Conservation (phyloP, 1,284 basidiomycete genomes). For the Agroathelia rolfsii region DNA sequence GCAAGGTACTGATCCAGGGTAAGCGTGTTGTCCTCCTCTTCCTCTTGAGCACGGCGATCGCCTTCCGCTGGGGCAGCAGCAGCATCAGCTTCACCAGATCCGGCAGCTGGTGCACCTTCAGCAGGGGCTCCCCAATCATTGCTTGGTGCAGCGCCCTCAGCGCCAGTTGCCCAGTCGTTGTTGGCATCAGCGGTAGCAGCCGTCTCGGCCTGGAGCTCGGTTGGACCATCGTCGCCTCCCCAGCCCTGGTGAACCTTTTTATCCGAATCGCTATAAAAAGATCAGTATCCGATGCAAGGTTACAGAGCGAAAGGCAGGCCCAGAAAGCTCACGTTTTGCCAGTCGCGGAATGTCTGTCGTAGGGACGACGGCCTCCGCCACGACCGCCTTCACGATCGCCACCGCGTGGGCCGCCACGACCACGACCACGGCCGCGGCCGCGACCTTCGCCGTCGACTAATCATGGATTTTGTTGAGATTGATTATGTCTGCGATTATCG, state of each 20-base stretch:
- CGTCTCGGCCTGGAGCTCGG: constrained; percentile 72
- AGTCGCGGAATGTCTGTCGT: constrained; percentile 77
- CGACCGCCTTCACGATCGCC: constrained; percentile 35
- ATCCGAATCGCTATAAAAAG: constrained; percentile 64
- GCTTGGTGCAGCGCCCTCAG: constrained; percentile 18
- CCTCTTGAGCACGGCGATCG: constrained; percentile 34
- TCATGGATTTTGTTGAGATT: constrained; percentile 3
- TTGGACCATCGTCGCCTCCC: constrained; percentile 79
- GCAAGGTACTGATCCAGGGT: constrained; percentile 80
- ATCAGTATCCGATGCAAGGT: constrained; percentile 9
- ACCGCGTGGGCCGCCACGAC: constrained; percentile 32
- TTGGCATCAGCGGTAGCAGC: constrained; percentile 49
- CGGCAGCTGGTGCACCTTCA: constrained; percentile 28
- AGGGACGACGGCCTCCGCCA: constrained; percentile 58
- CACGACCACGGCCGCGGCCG: constrained; percentile 30
- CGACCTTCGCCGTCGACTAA: constrained; percentile 42
- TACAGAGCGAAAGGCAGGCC: constrained; percentile 6
- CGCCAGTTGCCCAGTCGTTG: constrained; percentile 36
- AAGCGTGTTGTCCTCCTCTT: constrained; percentile 91
- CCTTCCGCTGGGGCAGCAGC: too few species aligned
- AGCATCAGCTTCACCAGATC: constrained; percentile 32
- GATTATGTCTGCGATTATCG: constrained; percentile 11
- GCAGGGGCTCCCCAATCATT: constrained; percentile 19
- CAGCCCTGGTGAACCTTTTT: constrained; percentile 89
- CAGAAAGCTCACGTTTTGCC: constrained; percentile 57